A percentile compares a stretch with the other conserved stretches of the same genome.
phyloP scores from a whole-genome alignment of 495 filamentous ascomycete species.

The Penicillium diatomitis region DNA sequence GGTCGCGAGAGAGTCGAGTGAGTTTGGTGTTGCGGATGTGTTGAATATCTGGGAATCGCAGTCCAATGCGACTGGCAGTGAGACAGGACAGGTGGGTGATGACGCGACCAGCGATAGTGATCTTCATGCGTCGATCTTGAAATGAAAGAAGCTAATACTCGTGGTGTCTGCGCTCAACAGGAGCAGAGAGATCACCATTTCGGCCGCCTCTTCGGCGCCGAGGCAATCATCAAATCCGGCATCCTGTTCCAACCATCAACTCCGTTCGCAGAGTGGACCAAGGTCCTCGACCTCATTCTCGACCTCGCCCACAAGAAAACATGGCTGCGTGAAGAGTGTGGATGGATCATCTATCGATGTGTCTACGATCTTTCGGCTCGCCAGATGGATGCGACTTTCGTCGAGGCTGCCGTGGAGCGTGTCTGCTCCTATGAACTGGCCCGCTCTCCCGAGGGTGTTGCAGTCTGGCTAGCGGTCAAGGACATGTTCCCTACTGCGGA shows the following conservation, averaged over 20 bases:
- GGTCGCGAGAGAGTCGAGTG: constrained; percentile 13
- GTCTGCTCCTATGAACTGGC: constrained; percentile 54
- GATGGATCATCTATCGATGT: constrained; percentile 53
- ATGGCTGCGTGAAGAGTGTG: constrained; percentile 85
- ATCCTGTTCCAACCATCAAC: constrained; percentile 51
- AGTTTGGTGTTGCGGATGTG: constrained; percentile 40
- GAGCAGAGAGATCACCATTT: constrained; percentile 80
- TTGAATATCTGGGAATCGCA: constrained; percentile 59
- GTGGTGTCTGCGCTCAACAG: constrained; percentile 25
- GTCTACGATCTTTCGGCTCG: constrained; percentile 34
- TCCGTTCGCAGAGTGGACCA: constrained; percentile 46
- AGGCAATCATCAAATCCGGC: constrained; percentile 73
- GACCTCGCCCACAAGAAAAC: constrained; percentile 56
- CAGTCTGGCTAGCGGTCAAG: constrained; percentile 69
- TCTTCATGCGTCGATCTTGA: too few species aligned
- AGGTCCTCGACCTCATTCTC: constrained; percentile 45
- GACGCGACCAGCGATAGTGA: too few species aligned
- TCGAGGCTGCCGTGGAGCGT: constrained; percentile 51
- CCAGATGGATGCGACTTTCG: constrained; percentile 33
- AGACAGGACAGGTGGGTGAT: constrained; percentile 49
- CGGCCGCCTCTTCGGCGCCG: constrained; percentile 76
- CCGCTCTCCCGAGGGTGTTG: constrained; percentile 76
- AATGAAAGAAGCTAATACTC: too few species aligned
- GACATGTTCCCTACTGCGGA: constrained; percentile 53
- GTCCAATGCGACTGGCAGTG: constrained; percentile 53